Evolutionary conservation across 2,329 filamentous ascomycete species (phyloP).

Genomic region (Cercospora brassicicola): DNA sequence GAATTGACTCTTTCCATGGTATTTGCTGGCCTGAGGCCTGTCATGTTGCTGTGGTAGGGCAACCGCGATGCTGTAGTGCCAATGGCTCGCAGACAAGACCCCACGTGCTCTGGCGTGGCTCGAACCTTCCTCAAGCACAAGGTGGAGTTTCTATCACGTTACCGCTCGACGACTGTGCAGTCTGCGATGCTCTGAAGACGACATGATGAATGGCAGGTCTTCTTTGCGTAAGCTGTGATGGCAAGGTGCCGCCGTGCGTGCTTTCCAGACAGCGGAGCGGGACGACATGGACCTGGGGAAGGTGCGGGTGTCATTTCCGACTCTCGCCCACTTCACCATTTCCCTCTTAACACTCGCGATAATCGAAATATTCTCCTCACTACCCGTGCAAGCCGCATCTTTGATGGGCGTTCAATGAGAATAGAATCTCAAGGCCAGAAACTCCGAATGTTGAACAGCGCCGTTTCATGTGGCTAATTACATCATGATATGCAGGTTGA

Average conservation of each 20-base stretch:
- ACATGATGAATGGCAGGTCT: background rate
- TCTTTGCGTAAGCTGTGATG: background rate
- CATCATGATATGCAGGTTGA: background rate
- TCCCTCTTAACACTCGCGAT: background rate
- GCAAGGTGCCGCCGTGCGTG: background rate
- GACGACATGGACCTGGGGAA: background rate
- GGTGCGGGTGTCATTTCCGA: background rate
- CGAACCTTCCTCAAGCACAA: background rate
- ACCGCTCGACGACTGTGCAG: background rate
- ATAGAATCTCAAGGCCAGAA: background rate
- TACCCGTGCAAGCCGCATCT: background rate
- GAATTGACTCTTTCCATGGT: background rate
- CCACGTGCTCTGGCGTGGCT: background rate
- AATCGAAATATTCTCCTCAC: background rate
- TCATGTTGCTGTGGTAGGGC: background rate
- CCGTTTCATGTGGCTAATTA: background rate
- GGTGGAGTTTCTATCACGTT: background rate
- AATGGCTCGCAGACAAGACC: background rate
- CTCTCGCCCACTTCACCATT: background rate
- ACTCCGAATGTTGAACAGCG: background rate
- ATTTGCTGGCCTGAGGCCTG: background rate
- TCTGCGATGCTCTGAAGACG: background rate
- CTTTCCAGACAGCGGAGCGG: background rate
- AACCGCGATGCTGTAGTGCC: background rate
- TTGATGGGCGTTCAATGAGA: background rate